A percentile compares a stretch with the other conserved stretches of the same genome.
Evolutionary conservation across 352 stramenopile species (phyloP).

Genomic region (Globisporangium canariense): DNA sequence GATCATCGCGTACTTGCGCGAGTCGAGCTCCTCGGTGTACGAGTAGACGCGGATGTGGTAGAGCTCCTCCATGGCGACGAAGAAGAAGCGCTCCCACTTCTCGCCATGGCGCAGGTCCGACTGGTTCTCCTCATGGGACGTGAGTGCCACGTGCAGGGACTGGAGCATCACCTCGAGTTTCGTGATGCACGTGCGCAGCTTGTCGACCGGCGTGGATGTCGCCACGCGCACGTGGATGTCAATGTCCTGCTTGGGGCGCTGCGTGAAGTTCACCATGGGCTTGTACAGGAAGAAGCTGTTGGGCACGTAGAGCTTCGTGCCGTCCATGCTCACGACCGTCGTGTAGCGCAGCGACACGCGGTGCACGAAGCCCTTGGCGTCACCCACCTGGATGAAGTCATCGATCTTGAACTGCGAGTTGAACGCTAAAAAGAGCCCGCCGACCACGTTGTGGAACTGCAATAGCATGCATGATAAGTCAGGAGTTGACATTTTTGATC

Average conservation of each 20-base stretch:
- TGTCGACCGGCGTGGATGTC: slow-evolving; percentile 49
- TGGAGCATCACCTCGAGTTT: slow-evolving; percentile 80
- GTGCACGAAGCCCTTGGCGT: slow-evolving; percentile 77
- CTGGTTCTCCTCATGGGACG: slow-evolving; percentile 84
- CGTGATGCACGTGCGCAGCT: slow-evolving; percentile 48
- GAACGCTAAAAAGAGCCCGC: slow-evolving; percentile 84
- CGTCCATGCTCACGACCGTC: slow-evolving; percentile 75
- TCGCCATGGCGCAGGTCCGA: slow-evolving; percentile 75
- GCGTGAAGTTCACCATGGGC: slow-evolving; percentile 86
- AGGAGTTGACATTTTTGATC: not conserved
- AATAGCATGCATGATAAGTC: not conserved
- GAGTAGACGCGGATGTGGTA: slow-evolving; percentile 84
- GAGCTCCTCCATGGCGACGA: slow-evolving; percentile 85
- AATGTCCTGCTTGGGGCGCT: slow-evolving; percentile 80
- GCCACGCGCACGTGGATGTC: slow-evolving; percentile 71
- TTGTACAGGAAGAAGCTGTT: slow-evolving; percentile 92
- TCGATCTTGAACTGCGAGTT: slow-evolving; percentile 88
- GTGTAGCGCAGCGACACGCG: slow-evolving; percentile 83
- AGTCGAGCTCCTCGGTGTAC: slow-evolving; percentile 84
- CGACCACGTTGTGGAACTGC: slow-evolving; percentile 83
- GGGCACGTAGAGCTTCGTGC: slow-evolving; percentile 76
- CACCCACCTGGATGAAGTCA: slow-evolving; percentile 80
- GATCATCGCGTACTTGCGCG: slow-evolving; percentile 87
- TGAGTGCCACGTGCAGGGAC: slow-evolving; percentile 80
- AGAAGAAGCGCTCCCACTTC: slow-evolving; percentile 82